phyloP scores from a whole-genome alignment of 2,329 filamentous ascomycete species.

The Sporothrix luriei region DNA sequence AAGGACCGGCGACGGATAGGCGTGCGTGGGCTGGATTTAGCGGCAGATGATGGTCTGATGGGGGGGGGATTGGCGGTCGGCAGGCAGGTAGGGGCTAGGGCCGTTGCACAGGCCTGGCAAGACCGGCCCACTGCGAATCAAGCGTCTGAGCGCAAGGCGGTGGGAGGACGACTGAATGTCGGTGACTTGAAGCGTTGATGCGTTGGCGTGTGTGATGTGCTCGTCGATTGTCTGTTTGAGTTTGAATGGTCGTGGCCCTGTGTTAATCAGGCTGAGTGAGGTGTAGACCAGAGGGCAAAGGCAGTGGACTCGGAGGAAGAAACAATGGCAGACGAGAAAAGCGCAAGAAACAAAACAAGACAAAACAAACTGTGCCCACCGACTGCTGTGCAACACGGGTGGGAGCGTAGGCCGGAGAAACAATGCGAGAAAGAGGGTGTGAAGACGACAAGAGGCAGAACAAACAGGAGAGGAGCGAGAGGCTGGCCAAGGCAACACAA shows the following conservation, averaged over 20 bases:
- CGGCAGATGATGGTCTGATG: conserved; percentile 2
- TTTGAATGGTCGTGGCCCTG: neutral
- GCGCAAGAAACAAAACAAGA: conserved; percentile 14
- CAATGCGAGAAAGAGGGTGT: neutral
- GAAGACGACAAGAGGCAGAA: neutral
- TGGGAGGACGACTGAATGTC: neutral
- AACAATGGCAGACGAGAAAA: neutral
- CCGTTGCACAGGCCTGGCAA: neutral
- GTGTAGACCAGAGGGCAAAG: neutral
- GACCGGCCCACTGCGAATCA: neutral
- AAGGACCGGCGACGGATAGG: conserved; percentile 4
- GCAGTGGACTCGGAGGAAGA: neutral
- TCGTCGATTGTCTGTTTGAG: conserved; percentile 10
- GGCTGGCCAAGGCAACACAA: conserved; percentile 3
- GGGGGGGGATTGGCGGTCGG: neutral
- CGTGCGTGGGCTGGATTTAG: neutral
- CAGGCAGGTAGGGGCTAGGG: conserved; percentile 4
- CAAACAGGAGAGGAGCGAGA: conserved; percentile 11
- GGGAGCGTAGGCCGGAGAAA: neutral
- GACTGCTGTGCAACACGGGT: neutral
- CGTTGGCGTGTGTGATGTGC: neutral
- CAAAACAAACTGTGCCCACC: neutral
- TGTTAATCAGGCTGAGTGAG: conserved; percentile 7
- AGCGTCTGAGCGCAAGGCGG: conserved; percentile 12
- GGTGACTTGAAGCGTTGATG: neutral